phyloP scores from a whole-genome alignment of 2,329 filamentous ascomycete species.

The Fusarium cyanostomum region DNA sequence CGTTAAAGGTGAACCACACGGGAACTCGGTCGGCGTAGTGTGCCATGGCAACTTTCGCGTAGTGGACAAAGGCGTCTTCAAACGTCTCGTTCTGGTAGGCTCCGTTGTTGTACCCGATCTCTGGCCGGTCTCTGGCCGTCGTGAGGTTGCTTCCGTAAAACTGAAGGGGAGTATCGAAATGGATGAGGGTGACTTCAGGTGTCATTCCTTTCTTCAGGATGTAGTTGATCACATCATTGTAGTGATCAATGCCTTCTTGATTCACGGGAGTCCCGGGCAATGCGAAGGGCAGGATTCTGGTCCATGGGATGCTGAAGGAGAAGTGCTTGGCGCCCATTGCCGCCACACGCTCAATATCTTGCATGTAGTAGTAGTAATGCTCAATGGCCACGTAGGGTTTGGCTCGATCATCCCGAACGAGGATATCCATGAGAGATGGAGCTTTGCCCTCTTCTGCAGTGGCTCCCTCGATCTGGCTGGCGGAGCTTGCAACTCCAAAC shows the following conservation, averaged over 20 bases:
- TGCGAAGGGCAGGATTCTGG: constrained; percentile 62
- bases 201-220: constrained; percentile 59
- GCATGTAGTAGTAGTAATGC: constrained; percentile 66
- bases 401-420: constrained; percentile 37
- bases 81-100: constrained; percentile 58
- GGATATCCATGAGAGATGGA: constrained; percentile 56
- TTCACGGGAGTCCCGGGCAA: constrained; percentile 61
- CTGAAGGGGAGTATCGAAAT: constrained; percentile 58
- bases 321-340: constrained; percentile 62
- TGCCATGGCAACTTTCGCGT: constrained; percentile 61
- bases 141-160: constrained; percentile 51
- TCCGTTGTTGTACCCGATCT: constrained; percentile 53
- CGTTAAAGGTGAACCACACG: constrained; percentile 64
- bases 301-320: constrained; percentile 63
- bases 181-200: constrained; percentile 58
- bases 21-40: constrained; percentile 62
- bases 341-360: constrained; percentile 63
- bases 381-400: constrained; percentile 55
- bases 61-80: constrained; percentile 61
- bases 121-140: constrained; percentile 30
- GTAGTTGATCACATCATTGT: constrained; percentile 63
- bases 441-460: constrained; percentile 55
- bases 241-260: constrained; percentile 60
- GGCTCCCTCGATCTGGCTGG: constrained; percentile 58
- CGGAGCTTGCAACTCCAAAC: constrained; percentile 59